Evolutionary conservation across 2,329 filamentous ascomycete species (phyloP).

Genomic region (Talaromyces sp.): DNA sequence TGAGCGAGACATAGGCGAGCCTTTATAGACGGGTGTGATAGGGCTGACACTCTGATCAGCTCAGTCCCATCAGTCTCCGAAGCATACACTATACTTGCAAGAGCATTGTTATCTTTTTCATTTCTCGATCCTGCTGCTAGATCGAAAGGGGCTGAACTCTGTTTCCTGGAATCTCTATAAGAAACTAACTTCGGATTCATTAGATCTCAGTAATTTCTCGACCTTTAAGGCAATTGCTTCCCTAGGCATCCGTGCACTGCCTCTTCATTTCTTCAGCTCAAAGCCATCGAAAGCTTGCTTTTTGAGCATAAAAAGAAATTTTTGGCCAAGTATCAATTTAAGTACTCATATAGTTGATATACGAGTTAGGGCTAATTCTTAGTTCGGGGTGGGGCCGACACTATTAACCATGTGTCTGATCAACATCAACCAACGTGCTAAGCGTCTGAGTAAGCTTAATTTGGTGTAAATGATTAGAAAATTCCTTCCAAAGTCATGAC

Average conservation of each 20-base stretch:
- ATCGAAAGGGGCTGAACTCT: neutral
- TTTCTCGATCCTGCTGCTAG: neutral
- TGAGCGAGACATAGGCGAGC: neutral
- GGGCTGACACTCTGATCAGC: neutral
- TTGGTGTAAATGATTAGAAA: neutral
- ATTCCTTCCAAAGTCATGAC: neutral
- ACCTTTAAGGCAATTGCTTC: conserved; percentile 1
- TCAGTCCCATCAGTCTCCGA: too few relatives aligned
- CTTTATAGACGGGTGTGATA: neutral
- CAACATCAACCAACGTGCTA: neutral
- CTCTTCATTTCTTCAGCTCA: neutral
- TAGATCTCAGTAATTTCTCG: neutral
- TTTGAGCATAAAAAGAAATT: neutral
- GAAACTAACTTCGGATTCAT: neutral
- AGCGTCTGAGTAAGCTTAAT: neutral
- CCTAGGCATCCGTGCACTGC: neutral
- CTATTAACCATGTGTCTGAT: neutral
- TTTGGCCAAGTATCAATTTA: neutral
- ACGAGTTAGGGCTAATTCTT: neutral
- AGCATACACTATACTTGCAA: too few relatives aligned
- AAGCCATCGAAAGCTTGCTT: neutral
- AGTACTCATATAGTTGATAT: neutral
- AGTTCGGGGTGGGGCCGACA: conserved; percentile 1
- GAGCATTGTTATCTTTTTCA: neutral
- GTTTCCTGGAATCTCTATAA: neutral